phyloP scores from a whole-genome alignment of 176 grass and related monocot genomes.

The Musa beccarii region DNA sequence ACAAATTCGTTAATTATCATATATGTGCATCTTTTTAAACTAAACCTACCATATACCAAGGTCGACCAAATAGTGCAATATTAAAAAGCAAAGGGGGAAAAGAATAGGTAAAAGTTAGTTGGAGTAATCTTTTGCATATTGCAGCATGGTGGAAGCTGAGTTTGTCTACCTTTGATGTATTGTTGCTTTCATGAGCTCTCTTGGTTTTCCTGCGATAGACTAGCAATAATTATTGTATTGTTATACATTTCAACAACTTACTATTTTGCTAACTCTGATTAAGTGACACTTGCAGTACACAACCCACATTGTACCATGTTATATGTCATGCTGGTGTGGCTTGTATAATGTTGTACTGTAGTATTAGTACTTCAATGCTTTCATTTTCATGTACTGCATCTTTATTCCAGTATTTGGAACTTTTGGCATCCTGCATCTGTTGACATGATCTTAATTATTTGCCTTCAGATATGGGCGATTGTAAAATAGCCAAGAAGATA shows the following conservation, averaged over 20 bases:
- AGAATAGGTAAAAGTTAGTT: too few species aligned
- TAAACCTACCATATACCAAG: too few species aligned
- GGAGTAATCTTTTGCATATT: not conserved
- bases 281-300: too few species aligned
- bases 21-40: too few species aligned
- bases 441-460: slow-evolving; percentile 19
- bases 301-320: not conserved
- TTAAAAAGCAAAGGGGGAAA: too few species aligned
- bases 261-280: too few species aligned
- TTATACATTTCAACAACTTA: not conserved
- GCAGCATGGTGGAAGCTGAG: not conserved
- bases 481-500: slow-evolving; percentile 79
- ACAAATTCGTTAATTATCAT: too few species aligned
- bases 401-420: not conserved
- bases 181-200: not conserved
- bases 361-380: not conserved
- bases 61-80: too few species aligned
- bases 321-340: not conserved
- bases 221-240: not conserved
- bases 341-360: not conserved
- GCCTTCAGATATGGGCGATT: slow-evolving; percentile 69
- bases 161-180: not conserved
- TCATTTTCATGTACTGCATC: not conserved
- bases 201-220: not conserved
- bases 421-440: not conserved